Evolutionary conservation across 75 land plant genomes (phyloP).

Genomic region (Azolla pinnata): DNA sequence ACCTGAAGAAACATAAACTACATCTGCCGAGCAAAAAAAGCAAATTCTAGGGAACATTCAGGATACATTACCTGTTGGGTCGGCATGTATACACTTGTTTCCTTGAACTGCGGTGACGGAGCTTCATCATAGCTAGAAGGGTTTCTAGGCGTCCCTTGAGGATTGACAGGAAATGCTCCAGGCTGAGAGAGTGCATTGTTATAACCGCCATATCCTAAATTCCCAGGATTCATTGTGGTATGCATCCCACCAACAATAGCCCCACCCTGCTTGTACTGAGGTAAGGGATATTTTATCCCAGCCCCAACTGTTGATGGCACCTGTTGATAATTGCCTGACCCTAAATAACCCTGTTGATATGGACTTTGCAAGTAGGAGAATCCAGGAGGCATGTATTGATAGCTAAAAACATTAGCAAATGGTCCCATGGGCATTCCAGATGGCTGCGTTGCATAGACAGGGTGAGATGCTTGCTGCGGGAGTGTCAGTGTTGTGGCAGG

Average conservation of each 20-base stretch:
- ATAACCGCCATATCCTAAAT: constrained; percentile 42
- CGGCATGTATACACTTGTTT: constrained; percentile 39
- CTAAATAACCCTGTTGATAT: constrained; percentile 37
- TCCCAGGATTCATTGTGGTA: too few species aligned
- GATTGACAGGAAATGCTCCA: constrained; percentile 41
- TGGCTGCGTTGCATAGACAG: constrained; percentile 60
- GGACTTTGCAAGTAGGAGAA: constrained; percentile 52
- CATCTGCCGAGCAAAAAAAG: too few species aligned
- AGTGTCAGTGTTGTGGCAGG: too few species aligned
- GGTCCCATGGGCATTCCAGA: constrained; percentile 43
- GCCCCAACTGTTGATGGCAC: constrained; percentile 28
- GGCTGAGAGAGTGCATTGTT: constrained; percentile 33
- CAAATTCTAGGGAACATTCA: too few species aligned
- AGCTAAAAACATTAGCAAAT: constrained; percentile 57
- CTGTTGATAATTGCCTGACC: constrained; percentile 28
- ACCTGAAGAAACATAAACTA: too few species aligned
- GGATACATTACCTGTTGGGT: constrained; percentile 83
- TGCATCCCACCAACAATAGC: constrained; percentile 22
- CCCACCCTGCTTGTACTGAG: constrained; percentile 45
- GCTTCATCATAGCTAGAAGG: constrained; percentile 59
- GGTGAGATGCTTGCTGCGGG: too few species aligned
- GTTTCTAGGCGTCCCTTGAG: constrained; percentile 39
- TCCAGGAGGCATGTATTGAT: constrained; percentile 59
- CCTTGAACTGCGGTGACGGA: constrained; percentile 56
- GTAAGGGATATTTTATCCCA: constrained; percentile 34